Conservation (phyloP, 345 rosid genomes). For the Rhizophora apiculata region DNA sequence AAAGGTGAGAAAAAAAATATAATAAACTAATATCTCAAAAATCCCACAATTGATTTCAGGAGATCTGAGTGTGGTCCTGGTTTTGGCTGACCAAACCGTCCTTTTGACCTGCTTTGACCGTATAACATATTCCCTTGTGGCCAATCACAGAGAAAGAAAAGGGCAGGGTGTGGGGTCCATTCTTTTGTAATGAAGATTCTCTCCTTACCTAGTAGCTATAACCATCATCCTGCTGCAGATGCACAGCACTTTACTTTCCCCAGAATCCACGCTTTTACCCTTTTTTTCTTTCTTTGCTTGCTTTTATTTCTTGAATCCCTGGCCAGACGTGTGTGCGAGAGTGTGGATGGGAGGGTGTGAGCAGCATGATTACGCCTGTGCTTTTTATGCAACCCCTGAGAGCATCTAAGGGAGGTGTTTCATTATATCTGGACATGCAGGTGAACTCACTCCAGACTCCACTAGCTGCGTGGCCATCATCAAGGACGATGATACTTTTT, state of each 20-base stretch:
- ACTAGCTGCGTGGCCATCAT: neutral
- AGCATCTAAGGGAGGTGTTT: neutral
- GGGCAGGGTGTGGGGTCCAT: conserved; percentile 23
- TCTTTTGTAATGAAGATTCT: conserved; percentile 35
- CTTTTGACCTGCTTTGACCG: conserved; percentile 43
- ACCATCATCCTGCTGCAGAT: conserved; percentile 23
- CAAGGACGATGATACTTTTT: neutral
- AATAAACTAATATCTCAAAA: neutral
- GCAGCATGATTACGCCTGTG: conserved; percentile 3
- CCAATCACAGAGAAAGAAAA: conserved; percentile 27
- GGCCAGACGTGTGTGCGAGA: conserved; percentile 17
- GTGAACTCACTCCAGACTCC: conserved; percentile 5
- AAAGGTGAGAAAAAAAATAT: neutral
- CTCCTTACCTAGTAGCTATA: conserved; percentile 16
- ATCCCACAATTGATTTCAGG: conserved; percentile 23
- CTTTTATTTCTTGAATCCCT: conserved; percentile 11
- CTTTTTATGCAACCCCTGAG: neutral
- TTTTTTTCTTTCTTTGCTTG: neutral
- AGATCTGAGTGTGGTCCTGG: conserved; percentile 24
- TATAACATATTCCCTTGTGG: conserved; percentile 23
- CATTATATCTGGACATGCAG: conserved; percentile 8
- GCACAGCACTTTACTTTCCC: conserved; percentile 30
- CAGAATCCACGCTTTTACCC: conserved; percentile 19
- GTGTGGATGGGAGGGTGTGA: neutral
- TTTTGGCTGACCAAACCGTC: conserved; percentile 7